A percentile compares a stretch with the other conserved stretches of the same genome.
phyloP scores from a whole-genome alignment of 2,329 filamentous ascomycete species.

The Talaromyces amestolkiae region DNA sequence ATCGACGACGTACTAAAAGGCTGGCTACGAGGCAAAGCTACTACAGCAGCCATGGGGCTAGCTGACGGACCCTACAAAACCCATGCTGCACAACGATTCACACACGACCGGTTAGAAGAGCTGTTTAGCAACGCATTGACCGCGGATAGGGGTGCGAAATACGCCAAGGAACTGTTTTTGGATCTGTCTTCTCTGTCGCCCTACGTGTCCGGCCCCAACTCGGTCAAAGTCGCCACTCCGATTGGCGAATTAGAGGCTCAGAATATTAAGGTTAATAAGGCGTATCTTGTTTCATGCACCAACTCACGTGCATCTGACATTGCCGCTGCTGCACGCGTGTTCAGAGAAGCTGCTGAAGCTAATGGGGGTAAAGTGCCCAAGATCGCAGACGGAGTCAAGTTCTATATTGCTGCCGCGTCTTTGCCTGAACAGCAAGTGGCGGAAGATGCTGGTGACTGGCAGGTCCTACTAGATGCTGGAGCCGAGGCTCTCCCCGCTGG shows the following conservation, averaged over 20 bases:
- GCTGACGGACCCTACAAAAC: constrained; percentile 47
- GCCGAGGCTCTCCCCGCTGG: constrained; percentile 67
- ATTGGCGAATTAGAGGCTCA: constrained; percentile 69
- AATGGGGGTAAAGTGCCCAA: constrained; percentile 64
- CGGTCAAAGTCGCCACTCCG: constrained; percentile 81
- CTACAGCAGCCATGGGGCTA: constrained; percentile 62
- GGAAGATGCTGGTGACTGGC: constrained; percentile 82
- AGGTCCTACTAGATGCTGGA: constrained; percentile 76
- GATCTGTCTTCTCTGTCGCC: constrained; percentile 81
- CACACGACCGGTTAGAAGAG: constrained; percentile 69
- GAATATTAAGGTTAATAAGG: constrained; percentile 75
- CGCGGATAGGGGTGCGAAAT: constrained; percentile 74
- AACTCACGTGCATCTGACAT: constrained; percentile 81
- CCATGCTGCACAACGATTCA: constrained; percentile 60
- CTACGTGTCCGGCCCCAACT: constrained; percentile 84
- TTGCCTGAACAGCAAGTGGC: constrained; percentile 70
- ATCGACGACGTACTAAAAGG: constrained; percentile 68
- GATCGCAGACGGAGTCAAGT: constrained; percentile 71
- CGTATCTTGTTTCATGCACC: constrained; percentile 87
- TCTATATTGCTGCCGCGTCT: constrained; percentile 90
- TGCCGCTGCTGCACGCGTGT: constrained; percentile 76
- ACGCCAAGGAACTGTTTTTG: constrained; percentile 79
- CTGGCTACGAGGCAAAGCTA: constrained; percentile 78
- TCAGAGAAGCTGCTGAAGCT: constrained; percentile 67
- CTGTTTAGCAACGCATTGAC: constrained; percentile 64